Evolutionary conservation across 2,329 filamentous ascomycete species (phyloP), one percentile per base, ranked within the genome.

Genomic region (Fusarium pilosicola): DNA sequence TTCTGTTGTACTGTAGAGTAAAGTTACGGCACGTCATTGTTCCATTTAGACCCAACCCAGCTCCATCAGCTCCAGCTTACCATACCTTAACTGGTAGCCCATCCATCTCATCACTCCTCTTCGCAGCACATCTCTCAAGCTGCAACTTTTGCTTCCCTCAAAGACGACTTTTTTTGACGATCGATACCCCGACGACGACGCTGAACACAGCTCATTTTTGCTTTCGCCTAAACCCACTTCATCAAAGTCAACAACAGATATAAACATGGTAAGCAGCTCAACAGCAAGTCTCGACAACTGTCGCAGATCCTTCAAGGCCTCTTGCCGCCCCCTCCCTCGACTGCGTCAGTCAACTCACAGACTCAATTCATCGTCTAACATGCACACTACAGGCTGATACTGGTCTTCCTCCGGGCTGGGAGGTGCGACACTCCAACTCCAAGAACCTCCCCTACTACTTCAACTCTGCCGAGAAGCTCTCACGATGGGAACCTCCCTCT

Each of bases 401-500:
- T 77, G 96, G 96, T 82, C 90, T 98, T 73, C 95, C 95, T 71
- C 83, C 90, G 56, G 91, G 91, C 83, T 98, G 96, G 95, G 96
- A 98, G 86, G 94, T 99, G 81, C 94, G 96, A 83, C 94, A 97
- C 86, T 97, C 94, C 83, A 97, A 98, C 87, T 97, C 94, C 84
- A 98, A 98, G 87, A 97, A 97, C 85, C 92, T 98, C 41, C 96
- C 96, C 42, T 99, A 99, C 88, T 99, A 98, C 87, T 98, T 98
- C 92, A 97, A 98, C 85, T 87, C 92, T 51, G 86, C 85, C 76
- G 94, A 94, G 73, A 96, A 95, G 83, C 91, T 94, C 81, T 98
- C 96, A 73, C 91, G 94, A 84, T 99, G 96, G 96, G 96, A 98
- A 81, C 96, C 96, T 7, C 96, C 96, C 14, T 83, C 89, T 49